These are phyloP conservation scores for Odonthalia washingtoniensis DNA, from an alignment of 31 red algal genomes.

Conservation along the genomic window DNA sequence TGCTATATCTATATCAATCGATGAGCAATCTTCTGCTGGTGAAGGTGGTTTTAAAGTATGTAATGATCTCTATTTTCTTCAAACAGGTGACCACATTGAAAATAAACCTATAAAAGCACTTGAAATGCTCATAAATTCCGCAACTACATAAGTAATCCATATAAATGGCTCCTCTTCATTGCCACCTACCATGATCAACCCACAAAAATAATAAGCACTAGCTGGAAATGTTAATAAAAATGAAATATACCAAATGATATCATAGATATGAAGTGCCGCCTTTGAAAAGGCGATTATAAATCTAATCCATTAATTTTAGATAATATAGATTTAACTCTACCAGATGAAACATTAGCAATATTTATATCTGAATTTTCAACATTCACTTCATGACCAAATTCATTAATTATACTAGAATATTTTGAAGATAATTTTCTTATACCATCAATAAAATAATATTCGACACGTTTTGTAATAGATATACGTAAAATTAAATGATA, in stretches of 20 bases:
- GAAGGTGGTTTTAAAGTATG: conserved; percentile 73
- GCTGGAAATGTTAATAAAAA: too few species aligned
- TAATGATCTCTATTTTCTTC: conserved; percentile 70
- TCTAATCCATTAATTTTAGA: conserved; percentile 80
- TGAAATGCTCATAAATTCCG: conserved; percentile 67
- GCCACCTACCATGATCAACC: conserved; percentile 65
- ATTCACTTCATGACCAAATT: conserved; percentile 74
- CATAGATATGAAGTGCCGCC: too few species aligned
- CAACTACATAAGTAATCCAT: conserved; percentile 74
- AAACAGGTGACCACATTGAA: conserved; percentile 79
- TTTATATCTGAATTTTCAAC: too few species aligned
- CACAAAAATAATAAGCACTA: conserved; percentile 83
- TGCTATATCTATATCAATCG: conserved; percentile 69
- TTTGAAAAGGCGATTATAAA: too few species aligned
- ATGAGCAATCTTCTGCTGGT: conserved; percentile 71
- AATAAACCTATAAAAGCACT: too few species aligned
- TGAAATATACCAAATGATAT: too few species aligned
- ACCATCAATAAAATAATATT: conserved; percentile 79
- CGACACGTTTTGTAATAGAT: conserved; percentile 58
- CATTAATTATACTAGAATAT: conserved; percentile 41
- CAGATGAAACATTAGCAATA: conserved; percentile 42
- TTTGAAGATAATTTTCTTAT: conserved; percentile 42
- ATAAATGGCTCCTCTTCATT: conserved; percentile 54
- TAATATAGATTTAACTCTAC: conserved; percentile 57
- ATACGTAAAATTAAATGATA: conserved; percentile 69